phyloP scores from a whole-genome alignment of 1,284 basidiomycete genomes.

The Thecaphora thlaspeos region DNA sequence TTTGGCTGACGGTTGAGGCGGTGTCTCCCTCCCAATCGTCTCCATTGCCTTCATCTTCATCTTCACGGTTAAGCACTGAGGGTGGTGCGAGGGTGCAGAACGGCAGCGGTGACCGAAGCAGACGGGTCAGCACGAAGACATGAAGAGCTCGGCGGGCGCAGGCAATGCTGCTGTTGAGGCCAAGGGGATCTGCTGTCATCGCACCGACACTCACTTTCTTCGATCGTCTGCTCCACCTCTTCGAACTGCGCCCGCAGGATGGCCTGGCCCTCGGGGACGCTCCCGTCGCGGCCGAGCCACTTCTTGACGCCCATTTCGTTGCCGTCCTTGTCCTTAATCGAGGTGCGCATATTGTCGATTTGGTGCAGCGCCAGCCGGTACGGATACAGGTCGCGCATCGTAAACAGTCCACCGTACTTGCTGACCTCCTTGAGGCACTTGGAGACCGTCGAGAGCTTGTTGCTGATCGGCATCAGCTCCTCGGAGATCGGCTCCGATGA shows the following conservation, averaged over 20 bases:
- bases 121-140: neutral
- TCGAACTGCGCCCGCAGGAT: slow-evolving; percentile 93
- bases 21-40: slow-evolving; percentile 34
- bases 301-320: slow-evolving; percentile 46
- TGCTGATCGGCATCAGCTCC: slow-evolving; percentile 83
- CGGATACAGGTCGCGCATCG: slow-evolving; percentile 91
- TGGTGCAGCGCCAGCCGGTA: slow-evolving; percentile 94
- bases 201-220: slow-evolving; percentile 57
- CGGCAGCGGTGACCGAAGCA: neutral
- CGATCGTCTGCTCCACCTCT: slow-evolving; percentile 91
- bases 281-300: slow-evolving; percentile 65
- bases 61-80: slow-evolving; percentile 52
- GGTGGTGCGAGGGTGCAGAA: neutral
- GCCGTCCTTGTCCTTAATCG: slow-evolving; percentile 73
- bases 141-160: too few relatives aligned
- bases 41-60: slow-evolving; percentile 52
- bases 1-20: slow-evolving; percentile 23
- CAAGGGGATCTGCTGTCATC: too few relatives aligned
- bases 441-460: slow-evolving; percentile 63
- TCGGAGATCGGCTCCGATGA: slow-evolving; percentile 99
- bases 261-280: slow-evolving; percentile 91
- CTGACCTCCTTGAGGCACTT: slow-evolving; percentile 96
- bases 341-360: slow-evolving; percentile 87
- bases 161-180: too few relatives aligned
- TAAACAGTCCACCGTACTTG: slow-evolving; percentile 94